Evolutionary conservation across 2,329 filamentous ascomycete species (phyloP), one percentile per base, ranked within the genome.

Genomic region (Fusarium brevicatenulatum): DNA sequence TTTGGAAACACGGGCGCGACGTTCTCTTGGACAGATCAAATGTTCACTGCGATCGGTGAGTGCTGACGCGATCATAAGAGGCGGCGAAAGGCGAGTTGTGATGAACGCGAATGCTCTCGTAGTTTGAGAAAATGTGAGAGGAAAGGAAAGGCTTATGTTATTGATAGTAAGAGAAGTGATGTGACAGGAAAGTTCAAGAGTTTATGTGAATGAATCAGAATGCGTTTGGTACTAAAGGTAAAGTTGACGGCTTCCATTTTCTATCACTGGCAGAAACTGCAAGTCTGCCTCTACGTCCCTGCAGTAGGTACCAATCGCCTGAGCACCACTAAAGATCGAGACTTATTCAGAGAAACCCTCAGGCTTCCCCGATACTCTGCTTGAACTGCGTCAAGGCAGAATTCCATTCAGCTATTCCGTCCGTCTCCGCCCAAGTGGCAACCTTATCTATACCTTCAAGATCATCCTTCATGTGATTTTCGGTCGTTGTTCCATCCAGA

Each of bases 381-480:
- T 85, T 88, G 74, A 92, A 91, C 19, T 78, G 78, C 15, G 66
- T 64, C 68, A 90, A 70, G 23, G 87, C 82, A 56, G 77, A 73
- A 40, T 81, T 77, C 90, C 91, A 93, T 34, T 81, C 76, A 7
- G 81, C 78, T 13, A 76, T 77, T 4, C 85, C 85, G 28, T 87
- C 80, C 5, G 81, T 79, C 54, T 82, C 80, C 1, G 85, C 84
- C 86, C 83, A 86, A 7, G 71, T 64, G 5, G 81, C 82, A 40
- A 88, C 78, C 58, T 72, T 78, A 34, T 83, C 80, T 18, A 85
- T 66, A 1, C 83, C 86, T 47, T 83, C 81, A 28, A 89, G 70
- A 62, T 89, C 87, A 30, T 82, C 83, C 67, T 74, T 80, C 87
- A 89, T 89, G 66, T 87, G 86, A 34, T 55, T 76, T 73, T 82